A percentile compares a stretch with the other conserved stretches of the same genome.
These are phyloP conservation scores for Corymbia maculata DNA, from an alignment of 345 rosid species.

Conservation along the genomic window DNA sequence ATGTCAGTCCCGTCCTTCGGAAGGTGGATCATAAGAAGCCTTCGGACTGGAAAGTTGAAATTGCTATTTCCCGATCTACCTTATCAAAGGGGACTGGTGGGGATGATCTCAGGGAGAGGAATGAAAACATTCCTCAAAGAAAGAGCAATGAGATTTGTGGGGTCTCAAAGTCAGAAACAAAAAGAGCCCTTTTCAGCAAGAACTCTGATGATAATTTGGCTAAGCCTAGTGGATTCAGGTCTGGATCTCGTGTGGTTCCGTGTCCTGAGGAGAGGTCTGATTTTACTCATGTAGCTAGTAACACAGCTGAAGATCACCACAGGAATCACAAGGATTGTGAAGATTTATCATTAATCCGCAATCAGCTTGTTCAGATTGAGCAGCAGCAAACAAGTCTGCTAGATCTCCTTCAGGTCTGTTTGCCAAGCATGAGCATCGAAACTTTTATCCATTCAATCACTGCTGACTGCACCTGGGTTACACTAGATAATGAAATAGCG, in stretches of 20 bases:
- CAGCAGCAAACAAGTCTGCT: constrained; percentile 82
- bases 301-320: constrained; percentile 36
- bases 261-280: constrained; percentile 26
- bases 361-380: constrained; percentile 86
- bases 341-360: constrained; percentile 66
- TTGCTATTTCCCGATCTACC: constrained; percentile 14
- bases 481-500: not conserved
- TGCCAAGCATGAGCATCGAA: not conserved
- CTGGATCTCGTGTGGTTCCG: constrained; percentile 54
- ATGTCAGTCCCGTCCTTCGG: constrained; percentile 11
- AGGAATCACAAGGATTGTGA: constrained; percentile 59
- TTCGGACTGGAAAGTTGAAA: constrained; percentile 45
- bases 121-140: constrained; percentile 8
- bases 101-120: constrained; percentile 18
- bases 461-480: not conserved
- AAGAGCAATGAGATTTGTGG: constrained; percentile 7
- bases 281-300: constrained; percentile 23
- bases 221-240: constrained; percentile 37
- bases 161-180: constrained; percentile 30
- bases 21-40: constrained; percentile 40
- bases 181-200: constrained; percentile 31
- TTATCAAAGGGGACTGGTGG: constrained; percentile 15
- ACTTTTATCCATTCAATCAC: not conserved
- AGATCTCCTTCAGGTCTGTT: constrained; percentile 86
- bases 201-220: constrained; percentile 38